A percentile compares a stretch with the other conserved stretches of the same genome.
These are phyloP conservation scores for Fusarium irregulare DNA, from an alignment of 2,329 filamentous ascomycete genomes.

Conservation along the genomic window DNA sequence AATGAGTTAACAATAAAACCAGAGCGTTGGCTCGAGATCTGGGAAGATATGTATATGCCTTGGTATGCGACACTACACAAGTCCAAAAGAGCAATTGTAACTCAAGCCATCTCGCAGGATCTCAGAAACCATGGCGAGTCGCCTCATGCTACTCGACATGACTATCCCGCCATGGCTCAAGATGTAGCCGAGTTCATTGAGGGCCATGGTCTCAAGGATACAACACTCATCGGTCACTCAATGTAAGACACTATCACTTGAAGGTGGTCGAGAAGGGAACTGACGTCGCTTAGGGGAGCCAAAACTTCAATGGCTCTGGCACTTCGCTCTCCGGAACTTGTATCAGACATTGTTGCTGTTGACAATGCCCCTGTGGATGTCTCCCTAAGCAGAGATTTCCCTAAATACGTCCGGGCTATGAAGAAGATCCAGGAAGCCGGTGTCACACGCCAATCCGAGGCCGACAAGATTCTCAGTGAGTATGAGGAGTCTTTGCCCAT, in stretches of 20 bases:
- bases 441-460: slow-evolving; percentile 77
- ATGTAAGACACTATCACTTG: slow-evolving; percentile 68
- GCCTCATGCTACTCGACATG: slow-evolving; percentile 79
- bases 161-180: slow-evolving; percentile 84
- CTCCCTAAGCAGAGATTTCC: slow-evolving; percentile 78
- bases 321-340: slow-evolving; percentile 72
- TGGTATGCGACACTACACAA: slow-evolving; percentile 64
- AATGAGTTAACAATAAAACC: slow-evolving; percentile 1
- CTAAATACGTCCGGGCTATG: slow-evolving; percentile 86
- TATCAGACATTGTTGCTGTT: slow-evolving; percentile 81
- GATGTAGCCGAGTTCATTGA: slow-evolving; percentile 85
- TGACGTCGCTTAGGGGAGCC: slow-evolving; percentile 71
- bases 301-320: slow-evolving; percentile 93
- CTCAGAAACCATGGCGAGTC: slow-evolving; percentile 94
- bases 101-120: slow-evolving; percentile 65
- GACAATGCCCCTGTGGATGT: slow-evolving; percentile 94
- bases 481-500: slow-evolving; percentile 81
- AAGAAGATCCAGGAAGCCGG: slow-evolving; percentile 77
- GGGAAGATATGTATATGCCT: slow-evolving; percentile 80
- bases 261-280: background rate
- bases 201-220: slow-evolving; percentile 74
- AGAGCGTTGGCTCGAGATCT: slow-evolving; percentile 86
- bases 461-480: slow-evolving; percentile 79
- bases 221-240: slow-evolving; percentile 90
- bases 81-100: slow-evolving; percentile 15